Evolutionary conservation across 2,329 filamentous ascomycete species (phyloP).

Genomic region (Botrytis cinerea): DNA sequence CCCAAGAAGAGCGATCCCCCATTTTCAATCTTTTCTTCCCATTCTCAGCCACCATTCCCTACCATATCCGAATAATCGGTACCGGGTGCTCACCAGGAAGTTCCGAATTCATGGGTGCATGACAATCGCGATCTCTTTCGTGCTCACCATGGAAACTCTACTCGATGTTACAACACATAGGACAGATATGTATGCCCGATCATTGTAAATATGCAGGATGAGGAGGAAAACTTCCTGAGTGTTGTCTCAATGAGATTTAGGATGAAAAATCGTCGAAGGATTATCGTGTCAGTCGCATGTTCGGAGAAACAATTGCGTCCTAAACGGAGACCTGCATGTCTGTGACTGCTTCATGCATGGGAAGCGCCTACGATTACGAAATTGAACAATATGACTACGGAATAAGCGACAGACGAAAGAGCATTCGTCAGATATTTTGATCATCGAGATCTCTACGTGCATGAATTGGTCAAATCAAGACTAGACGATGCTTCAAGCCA

Average conservation of each 20-base stretch:
- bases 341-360: slow-evolving; percentile 12
- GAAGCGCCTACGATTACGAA: neutral
- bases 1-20: neutral
- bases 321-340: slow-evolving; percentile 9
- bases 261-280: neutral
- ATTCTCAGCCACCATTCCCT: neutral
- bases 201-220: neutral
- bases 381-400: slow-evolving; percentile 10
- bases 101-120: slow-evolving; percentile 14
- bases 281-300: slow-evolving; percentile 15
- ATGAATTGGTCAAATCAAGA: neutral
- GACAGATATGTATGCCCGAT: slow-evolving; percentile 3
- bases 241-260: neutral
- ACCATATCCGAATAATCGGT: slow-evolving; percentile 12
- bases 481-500: neutral
- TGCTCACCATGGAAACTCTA: neutral
- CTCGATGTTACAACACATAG: slow-evolving; percentile 11
- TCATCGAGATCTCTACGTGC: neutral
- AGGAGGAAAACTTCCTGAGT: neutral
- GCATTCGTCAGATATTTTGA: neutral
- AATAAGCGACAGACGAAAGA: slow-evolving; percentile 15
- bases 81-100: slow-evolving; percentile 12
- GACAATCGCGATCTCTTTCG: neutral
- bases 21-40: neutral
- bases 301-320: slow-evolving; percentile 4